Conservation (phyloP, 768 basidiomycete genomes). For the Scleroderma citrinum region DNA sequence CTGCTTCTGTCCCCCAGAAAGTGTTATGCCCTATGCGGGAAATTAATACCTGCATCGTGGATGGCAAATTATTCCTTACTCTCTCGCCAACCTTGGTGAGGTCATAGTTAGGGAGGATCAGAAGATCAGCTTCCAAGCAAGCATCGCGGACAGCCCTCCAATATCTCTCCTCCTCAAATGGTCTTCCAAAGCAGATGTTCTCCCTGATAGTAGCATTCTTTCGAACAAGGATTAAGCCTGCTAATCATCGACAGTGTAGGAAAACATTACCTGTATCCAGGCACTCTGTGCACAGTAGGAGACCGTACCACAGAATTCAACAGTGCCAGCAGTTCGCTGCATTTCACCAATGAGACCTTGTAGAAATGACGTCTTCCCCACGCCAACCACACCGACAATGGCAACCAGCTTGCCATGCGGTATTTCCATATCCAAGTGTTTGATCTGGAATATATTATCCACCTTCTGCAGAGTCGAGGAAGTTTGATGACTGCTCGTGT, state of each 20-base stretch:
- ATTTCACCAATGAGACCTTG: slow-evolving; percentile 82
- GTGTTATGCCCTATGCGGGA: slow-evolving; percentile 58
- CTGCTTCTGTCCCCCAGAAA: slow-evolving; percentile 80
- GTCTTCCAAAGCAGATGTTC: slow-evolving; percentile 83
- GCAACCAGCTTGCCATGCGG: slow-evolving; percentile 77
- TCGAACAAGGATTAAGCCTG: slow-evolving; percentile 2
- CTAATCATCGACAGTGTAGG: neutral
- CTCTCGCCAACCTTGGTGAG: slow-evolving; percentile 81
- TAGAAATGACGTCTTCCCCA: slow-evolving; percentile 54
- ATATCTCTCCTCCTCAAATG: slow-evolving; percentile 76
- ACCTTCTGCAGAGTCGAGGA: slow-evolving; percentile 26
- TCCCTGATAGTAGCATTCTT: slow-evolving; percentile 83
- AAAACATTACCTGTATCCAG: slow-evolving; percentile 69
- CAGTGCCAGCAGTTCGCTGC: slow-evolving; percentile 59
- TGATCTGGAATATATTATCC: slow-evolving; percentile 54
- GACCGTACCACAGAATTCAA: slow-evolving; percentile 69
- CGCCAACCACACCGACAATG: slow-evolving; percentile 70
- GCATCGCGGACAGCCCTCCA: slow-evolving; percentile 76
- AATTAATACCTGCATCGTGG: neutral
- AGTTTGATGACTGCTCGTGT: slow-evolving; percentile 10
- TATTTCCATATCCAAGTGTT: slow-evolving; percentile 58
- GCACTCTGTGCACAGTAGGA: slow-evolving; percentile 84
- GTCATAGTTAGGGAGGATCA: slow-evolving; percentile 72
- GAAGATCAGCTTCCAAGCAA: slow-evolving; percentile 75
- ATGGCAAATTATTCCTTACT: neutral